Evolutionary conservation across 345 rosid genomes (phyloP).

Genomic region (Rhizophora apiculata): DNA sequence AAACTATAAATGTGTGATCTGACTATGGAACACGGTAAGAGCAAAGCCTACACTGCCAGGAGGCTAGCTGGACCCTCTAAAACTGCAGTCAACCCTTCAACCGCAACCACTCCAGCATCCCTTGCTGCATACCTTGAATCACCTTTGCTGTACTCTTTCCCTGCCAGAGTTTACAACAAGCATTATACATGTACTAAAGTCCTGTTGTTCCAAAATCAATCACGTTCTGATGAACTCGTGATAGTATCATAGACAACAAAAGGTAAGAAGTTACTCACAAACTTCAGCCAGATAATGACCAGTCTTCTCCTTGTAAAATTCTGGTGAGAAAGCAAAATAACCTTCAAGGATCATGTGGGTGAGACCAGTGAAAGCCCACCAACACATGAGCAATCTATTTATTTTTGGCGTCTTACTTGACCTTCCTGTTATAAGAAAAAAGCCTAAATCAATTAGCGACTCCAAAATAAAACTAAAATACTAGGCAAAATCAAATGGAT

Average conservation of each 20-base stretch:
- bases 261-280: slow-evolving; percentile 52
- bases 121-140: slow-evolving; percentile 87
- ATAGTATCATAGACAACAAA: neutral
- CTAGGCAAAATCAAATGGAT: neutral
- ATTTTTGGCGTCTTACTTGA: slow-evolving; percentile 35
- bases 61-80: slow-evolving; percentile 81
- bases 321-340: slow-evolving; percentile 85
- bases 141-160: slow-evolving; percentile 98
- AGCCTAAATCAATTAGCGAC: neutral
- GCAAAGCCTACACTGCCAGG: slow-evolving; percentile 63
- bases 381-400: slow-evolving; percentile 81
- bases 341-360: slow-evolving; percentile 82
- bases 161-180: slow-evolving; percentile 31
- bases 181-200: neutral
- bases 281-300: slow-evolving; percentile 82
- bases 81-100: slow-evolving; percentile 88
- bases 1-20: neutral
- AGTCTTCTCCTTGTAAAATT: slow-evolving; percentile 74
- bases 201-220: neutral
- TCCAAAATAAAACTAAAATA: neutral
- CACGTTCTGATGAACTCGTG: too few relatives aligned
- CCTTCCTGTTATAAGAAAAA: slow-evolving; percentile 35
- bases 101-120: slow-evolving; percentile 63
- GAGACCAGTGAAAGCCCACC: slow-evolving; percentile 98
- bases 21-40: neutral